Conservation (phyloP, 345 rosid genomes). For the Linum tenue region DNA sequence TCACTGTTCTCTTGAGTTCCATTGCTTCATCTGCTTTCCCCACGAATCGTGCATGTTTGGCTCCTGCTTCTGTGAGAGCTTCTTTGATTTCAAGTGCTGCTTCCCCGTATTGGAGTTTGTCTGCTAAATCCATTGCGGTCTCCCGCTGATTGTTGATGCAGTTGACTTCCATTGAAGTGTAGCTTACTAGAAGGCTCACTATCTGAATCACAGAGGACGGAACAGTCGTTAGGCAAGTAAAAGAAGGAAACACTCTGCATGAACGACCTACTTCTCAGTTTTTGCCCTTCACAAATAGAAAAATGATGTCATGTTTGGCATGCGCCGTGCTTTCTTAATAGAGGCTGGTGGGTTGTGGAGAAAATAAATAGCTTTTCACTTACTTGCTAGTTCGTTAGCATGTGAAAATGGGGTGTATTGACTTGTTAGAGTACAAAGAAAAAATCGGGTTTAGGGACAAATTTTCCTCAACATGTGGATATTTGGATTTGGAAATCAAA, state of each 20-base stretch:
- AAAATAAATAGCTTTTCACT: no score
- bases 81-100: slow-evolving; percentile 63
- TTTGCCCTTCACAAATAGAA: background rate
- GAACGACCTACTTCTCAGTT: background rate
- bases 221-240: slow-evolving; percentile 1
- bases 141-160: slow-evolving; percentile 69
- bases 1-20: slow-evolving; percentile 89
- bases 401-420: no score
- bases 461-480: no score
- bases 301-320: background rate
- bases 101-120: slow-evolving; percentile 77
- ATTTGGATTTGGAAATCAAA: no score
- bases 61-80: slow-evolving; percentile 72
- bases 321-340: no score
- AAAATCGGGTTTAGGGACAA: no score
- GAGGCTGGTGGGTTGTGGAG: no score
- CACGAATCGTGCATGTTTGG: slow-evolving; percentile 68
- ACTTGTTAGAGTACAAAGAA: no score
- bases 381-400: no score
- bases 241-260: background rate
- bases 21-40: slow-evolving; percentile 67
- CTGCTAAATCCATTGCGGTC: slow-evolving; percentile 96
- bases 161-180: slow-evolving; percentile 55
- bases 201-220: slow-evolving; percentile 35
- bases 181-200: slow-evolving; percentile 45